Evolutionary conservation across 78 protist species (phyloP).

Genomic region (Dictyostelium intermedium): DNA sequence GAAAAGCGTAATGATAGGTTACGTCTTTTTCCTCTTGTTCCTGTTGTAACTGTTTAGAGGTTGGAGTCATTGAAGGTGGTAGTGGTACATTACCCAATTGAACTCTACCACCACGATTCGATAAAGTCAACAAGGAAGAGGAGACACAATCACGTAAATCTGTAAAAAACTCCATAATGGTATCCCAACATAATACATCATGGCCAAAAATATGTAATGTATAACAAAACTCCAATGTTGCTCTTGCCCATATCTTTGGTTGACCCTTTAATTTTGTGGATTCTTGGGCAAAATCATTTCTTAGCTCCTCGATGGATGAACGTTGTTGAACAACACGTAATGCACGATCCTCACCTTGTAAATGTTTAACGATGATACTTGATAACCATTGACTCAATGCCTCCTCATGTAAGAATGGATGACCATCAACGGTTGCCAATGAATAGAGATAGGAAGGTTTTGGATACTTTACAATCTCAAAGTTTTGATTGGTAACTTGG

Average conservation of each 20-base stretch:
- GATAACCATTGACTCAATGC: conserved; percentile 68
- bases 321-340: conserved; percentile 24
- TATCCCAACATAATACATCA: conserved; percentile 75
- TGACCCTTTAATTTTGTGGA: conserved; percentile 11
- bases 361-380: conserved; percentile 56
- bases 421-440: conserved; percentile 72
- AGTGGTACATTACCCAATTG: background rate
- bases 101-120: background rate
- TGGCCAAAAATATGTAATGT: conserved; percentile 63
- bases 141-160: conserved; percentile 52
- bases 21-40: conserved; percentile 65
- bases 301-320: conserved; percentile 50
- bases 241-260: conserved; percentile 66
- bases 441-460: conserved; percentile 79
- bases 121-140: background rate
- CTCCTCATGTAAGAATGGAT: conserved; percentile 69
- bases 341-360: conserved; percentile 63
- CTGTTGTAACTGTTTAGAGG: background rate
- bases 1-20: conserved; percentile 68
- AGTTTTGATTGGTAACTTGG: conserved; percentile 54
- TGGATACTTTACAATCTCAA: conserved; percentile 83
- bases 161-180: conserved; percentile 56
- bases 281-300: conserved; percentile 51
- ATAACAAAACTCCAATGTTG: conserved; percentile 58
- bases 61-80: background rate